phyloP scores from a whole-genome alignment of 768 basidiomycete genomes.

The Tricholoma matsutake region DNA sequence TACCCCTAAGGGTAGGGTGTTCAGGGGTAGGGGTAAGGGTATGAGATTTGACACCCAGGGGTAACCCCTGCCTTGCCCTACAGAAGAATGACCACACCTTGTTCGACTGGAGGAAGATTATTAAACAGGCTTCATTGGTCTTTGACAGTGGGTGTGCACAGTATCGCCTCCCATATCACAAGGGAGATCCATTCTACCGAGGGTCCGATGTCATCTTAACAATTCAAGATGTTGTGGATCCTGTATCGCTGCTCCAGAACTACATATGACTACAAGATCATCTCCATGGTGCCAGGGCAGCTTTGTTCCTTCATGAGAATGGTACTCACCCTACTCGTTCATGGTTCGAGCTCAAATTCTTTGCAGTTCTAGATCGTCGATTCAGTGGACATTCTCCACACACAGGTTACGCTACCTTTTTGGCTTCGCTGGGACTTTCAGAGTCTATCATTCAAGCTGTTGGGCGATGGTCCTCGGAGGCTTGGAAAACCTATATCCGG shows the following conservation, averaged over 20 bases:
- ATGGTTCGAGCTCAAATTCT: background rate
- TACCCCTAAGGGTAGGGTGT: no score
- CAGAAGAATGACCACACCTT: conserved; percentile 10
- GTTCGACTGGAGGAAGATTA: conserved; percentile 25
- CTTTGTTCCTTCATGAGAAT: background rate
- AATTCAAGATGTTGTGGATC: conserved; percentile 15
- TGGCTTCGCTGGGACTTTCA: background rate
- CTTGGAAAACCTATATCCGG: background rate
- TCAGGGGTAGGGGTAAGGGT: no score
- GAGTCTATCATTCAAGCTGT: background rate
- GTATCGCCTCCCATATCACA: conserved; percentile 29
- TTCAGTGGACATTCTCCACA: background rate
- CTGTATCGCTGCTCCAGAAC: background rate
- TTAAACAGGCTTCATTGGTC: conserved; percentile 18
- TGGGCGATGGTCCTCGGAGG: background rate
- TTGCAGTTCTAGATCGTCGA: background rate
- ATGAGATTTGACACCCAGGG: no score
- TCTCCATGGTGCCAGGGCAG: background rate
- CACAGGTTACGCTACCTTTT: background rate
- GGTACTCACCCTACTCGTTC: background rate
- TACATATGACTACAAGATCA: background rate
- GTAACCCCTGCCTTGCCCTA: no score
- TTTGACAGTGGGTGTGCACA: conserved; percentile 10
- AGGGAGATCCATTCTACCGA: conserved; percentile 24
- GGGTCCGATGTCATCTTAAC: conserved; percentile 22